These are phyloP conservation scores for Rhizophora mangle DNA, from an alignment of 345 rosid genomes.

Conservation along the genomic window DNA sequence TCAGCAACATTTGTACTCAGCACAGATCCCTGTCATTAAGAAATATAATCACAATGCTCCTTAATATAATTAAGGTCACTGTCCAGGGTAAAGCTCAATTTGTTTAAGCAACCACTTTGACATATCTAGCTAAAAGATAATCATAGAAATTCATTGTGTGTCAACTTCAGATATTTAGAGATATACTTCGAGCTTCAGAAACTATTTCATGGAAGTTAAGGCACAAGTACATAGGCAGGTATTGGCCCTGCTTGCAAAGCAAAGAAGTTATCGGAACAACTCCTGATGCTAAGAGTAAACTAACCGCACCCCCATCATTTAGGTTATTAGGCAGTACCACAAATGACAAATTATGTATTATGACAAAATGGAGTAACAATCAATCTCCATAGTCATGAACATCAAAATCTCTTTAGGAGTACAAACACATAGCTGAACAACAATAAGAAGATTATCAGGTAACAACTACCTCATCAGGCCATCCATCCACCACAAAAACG, in stretches of 20 bases:
- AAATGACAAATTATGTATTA: not conserved
- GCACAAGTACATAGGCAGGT: not conserved
- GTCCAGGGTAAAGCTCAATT: constrained; percentile 21
- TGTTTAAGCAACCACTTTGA: constrained; percentile 8
- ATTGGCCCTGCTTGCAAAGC: not conserved
- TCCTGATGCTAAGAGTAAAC: not conserved
- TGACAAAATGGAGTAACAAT: not conserved
- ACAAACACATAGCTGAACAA: not conserved
- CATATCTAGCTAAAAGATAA: not conserved
- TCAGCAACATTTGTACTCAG: constrained; percentile 66
- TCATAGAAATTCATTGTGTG: not conserved
- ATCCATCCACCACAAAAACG: constrained; percentile 78
- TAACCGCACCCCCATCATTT: not conserved
- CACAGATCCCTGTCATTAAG: constrained; percentile 59
- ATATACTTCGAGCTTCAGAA: not conserved
- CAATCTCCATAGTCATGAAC: not conserved
- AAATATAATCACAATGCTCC: constrained; percentile 53
- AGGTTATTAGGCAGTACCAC: not conserved
- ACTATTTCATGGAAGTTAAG: not conserved
- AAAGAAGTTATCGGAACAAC: constrained; percentile 3
- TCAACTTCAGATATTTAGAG: too few species aligned
- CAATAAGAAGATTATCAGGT: not conserved
- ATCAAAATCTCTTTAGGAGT: not conserved
- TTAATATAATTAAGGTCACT: constrained; percentile 41
- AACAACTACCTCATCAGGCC: constrained; percentile 53